These are phyloP conservation scores for Cryptomeria japonica DNA, from an alignment of 75 land plant genomes.

Conservation along the genomic window DNA sequence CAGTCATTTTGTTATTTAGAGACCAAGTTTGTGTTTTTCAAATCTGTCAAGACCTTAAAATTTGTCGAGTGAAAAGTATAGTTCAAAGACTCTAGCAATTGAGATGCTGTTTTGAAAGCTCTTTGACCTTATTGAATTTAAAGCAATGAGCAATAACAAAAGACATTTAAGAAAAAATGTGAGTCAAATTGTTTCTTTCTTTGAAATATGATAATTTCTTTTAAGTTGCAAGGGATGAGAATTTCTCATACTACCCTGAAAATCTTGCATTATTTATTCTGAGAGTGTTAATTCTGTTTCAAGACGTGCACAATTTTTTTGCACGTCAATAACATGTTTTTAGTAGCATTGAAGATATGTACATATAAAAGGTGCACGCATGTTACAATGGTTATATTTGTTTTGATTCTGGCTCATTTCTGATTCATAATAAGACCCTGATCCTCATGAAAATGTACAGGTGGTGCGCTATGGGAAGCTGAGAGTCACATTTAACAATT, in stretches of 20 bases:
- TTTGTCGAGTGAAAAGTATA: background rate
- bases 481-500: slow-evolving; percentile 40
- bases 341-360: background rate
- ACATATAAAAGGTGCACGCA: background rate
- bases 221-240: background rate
- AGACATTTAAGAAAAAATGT: background rate
- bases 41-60: background rate
- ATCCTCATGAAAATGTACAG: slow-evolving; percentile 18
- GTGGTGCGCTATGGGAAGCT: slow-evolving; percentile 46
- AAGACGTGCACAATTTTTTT: background rate
- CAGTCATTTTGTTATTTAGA: background rate
- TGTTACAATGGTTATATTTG: background rate
- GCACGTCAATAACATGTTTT: background rate
- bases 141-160: background rate
- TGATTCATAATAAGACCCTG: background rate
- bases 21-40: background rate
- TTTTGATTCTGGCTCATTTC: background rate
- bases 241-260: background rate
- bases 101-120: background rate
- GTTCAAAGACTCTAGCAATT: background rate
- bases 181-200: background rate
- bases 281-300: background rate
- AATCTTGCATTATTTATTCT: background rate
- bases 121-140: background rate
- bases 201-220: background rate